Evolutionary conservation across 1,284 basidiomycete species (phyloP).

Genomic region (Nidula niveotomentosa): DNA sequence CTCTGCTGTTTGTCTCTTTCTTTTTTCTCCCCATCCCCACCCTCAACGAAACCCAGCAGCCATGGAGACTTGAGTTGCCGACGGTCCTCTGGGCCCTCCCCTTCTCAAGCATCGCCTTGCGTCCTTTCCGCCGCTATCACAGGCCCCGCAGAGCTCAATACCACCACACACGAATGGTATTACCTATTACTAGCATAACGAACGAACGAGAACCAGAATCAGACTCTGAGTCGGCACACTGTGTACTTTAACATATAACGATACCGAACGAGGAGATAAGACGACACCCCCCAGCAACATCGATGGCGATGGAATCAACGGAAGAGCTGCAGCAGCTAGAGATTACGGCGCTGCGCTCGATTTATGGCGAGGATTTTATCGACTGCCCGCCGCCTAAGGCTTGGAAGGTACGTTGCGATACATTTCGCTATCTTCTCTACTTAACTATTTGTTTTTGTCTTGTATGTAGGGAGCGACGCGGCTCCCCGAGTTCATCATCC

Average conservation of each 20-base stretch:
- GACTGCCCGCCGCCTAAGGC: conserved; percentile 72
- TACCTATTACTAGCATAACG: conserved; percentile 8
- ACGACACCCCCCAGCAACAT: no score
- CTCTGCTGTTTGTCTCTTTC: background rate
- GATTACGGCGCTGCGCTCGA: conserved; percentile 75
- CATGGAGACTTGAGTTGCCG: conserved; percentile 74
- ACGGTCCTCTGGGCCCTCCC: conserved; percentile 67
- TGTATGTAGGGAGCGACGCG: conserved; percentile 55
- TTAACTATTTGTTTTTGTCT: no score
- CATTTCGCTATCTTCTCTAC: no score
- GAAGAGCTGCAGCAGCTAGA: conserved; percentile 74
- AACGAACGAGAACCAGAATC: conserved; percentile 1
- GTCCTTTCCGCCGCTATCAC: conserved; percentile 22
- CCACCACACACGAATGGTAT: conserved; percentile 9
- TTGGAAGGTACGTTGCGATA: conserved; percentile 59
- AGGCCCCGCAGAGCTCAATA: conserved; percentile 10
- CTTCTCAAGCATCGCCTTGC: conserved; percentile 35
- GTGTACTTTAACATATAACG: no score
- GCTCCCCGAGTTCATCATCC: conserved; percentile 73
- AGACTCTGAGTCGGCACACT: no score
- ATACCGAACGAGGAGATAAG: no score
- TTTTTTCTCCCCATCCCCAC: conserved; percentile 5
- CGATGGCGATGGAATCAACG: conserved; percentile 57
- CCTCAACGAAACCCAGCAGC: conserved; percentile 13
- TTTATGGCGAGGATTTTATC: conserved; percentile 74